Percentiles rank a stretch among this genome's conserved stretches.
These are phyloP conservation scores for Solanum bulbocastanum DNA, from an alignment of 257 asterid genomes.

Conservation along the genomic window DNA sequence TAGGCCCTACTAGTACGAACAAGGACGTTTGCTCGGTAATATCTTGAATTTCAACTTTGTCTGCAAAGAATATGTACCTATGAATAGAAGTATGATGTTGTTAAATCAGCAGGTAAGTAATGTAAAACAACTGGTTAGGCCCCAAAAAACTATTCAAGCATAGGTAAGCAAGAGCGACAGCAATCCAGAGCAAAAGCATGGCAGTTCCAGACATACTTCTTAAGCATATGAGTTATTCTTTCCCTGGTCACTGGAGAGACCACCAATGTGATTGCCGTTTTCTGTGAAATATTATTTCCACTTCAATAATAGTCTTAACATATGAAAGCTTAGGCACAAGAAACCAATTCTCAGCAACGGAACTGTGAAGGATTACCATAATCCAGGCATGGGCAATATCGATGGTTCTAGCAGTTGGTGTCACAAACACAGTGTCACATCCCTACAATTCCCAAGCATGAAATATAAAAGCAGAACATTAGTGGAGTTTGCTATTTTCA, in stretches of 20 bases:
- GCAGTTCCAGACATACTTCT: slow-evolving; percentile 42
- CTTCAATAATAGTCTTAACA: not conserved
- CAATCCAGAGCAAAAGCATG: not conserved
- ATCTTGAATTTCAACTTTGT: slow-evolving; percentile 88
- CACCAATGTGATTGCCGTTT: slow-evolving; percentile 72
- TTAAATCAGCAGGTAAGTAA: not conserved
- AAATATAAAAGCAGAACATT: not conserved
- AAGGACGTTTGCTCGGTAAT: slow-evolving; percentile 69
- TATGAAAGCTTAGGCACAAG: not conserved
- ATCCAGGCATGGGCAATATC: slow-evolving; percentile 88
- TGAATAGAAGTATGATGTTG: not conserved
- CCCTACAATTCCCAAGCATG: slow-evolving; percentile 45
- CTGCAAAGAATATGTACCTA: slow-evolving; percentile 91
- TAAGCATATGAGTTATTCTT: slow-evolving; percentile 63
- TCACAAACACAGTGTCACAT: slow-evolving; percentile 88
- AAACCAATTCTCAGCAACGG: slow-evolving; percentile 1
- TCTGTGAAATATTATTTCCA: slow-evolving; percentile 42
- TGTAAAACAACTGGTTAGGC: not conserved
- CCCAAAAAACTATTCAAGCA: not conserved
- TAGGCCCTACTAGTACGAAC: slow-evolving; percentile 74
- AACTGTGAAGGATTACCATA: slow-evolving; percentile 47
- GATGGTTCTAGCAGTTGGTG: slow-evolving; percentile 94
- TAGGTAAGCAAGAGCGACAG: not conserved
- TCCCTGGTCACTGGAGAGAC: slow-evolving; percentile 70
- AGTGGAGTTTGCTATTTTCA: not conserved